phyloP scores from a whole-genome alignment of 2,329 filamentous ascomycete species.

The Pseudogymnoascus sp. region DNA sequence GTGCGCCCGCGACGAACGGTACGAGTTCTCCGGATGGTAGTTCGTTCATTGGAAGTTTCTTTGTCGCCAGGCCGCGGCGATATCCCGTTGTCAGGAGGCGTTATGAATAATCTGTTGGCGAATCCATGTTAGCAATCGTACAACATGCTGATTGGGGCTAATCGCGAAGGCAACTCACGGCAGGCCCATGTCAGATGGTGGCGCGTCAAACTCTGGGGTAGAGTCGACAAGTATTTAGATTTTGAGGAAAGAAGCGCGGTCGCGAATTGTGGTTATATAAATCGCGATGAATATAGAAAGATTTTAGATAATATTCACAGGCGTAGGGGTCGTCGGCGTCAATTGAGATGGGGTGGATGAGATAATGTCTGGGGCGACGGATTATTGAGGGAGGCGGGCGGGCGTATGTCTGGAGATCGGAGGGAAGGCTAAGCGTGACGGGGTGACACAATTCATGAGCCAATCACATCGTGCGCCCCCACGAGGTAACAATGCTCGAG shows the following conservation, averaged over 20 bases:
- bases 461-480: conserved; percentile 1
- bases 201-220: conserved; percentile 4
- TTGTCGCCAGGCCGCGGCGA: conserved; percentile 24
- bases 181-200: conserved; percentile 5
- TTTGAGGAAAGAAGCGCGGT: not conserved
- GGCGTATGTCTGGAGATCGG: not conserved
- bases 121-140: not conserved
- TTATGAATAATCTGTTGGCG: conserved; percentile 24
- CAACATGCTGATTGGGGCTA: conserved; percentile 3
- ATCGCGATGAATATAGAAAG: not conserved
- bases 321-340: not conserved
- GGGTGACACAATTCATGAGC: not conserved
- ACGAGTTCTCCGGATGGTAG: conserved; percentile 23
- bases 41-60: conserved; percentile 22
- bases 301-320: not conserved
- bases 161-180: conserved; percentile 3
- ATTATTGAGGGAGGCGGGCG: conserved; percentile 5
- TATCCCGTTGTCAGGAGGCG: conserved; percentile 24
- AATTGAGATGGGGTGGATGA: not conserved
- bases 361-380: not conserved
- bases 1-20: not conserved
- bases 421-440: not conserved
- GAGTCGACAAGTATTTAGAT: not conserved
- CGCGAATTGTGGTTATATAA: not conserved
- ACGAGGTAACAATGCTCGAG: not conserved